These are phyloP conservation scores for Sambucus nigra DNA, from an alignment of 129 eudicot genomes.

Conservation along the genomic window DNA sequence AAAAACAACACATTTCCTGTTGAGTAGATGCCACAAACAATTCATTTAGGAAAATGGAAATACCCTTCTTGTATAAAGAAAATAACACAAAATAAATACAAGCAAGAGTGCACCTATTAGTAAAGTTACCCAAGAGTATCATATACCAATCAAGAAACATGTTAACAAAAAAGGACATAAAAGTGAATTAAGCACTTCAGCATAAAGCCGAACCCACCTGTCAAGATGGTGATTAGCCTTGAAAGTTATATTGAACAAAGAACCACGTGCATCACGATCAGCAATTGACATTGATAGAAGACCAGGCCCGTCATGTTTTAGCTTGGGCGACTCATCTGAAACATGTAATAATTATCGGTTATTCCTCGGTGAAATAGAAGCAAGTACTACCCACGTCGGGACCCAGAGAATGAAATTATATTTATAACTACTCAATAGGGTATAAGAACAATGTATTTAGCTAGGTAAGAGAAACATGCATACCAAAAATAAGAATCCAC, in stretches of 20 bases:
- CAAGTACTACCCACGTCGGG: no score
- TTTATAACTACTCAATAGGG: no score
- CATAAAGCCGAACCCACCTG: slow-evolving; percentile 33
- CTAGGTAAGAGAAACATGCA: no score
- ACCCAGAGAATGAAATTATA: no score
- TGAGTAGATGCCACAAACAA: slow-evolving; percentile 2
- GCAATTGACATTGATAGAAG: slow-evolving; percentile 78
- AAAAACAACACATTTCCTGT: slow-evolving; percentile 76
- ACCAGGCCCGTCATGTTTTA: slow-evolving; percentile 83
- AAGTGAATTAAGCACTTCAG: neutral
- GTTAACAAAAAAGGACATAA: neutral
- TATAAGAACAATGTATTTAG: no score
- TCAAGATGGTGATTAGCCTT: slow-evolving; percentile 78
- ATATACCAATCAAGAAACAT: neutral
- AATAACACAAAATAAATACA: neutral
- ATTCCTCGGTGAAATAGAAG: no score
- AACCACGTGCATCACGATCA: slow-evolving; percentile 88
- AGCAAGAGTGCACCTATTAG: neutral
- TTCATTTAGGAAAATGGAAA: neutral
- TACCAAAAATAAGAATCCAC: no score
- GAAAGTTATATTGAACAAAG: slow-evolving; percentile 65
- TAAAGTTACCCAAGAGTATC: no score
- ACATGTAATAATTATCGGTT: slow-evolving; percentile 1
- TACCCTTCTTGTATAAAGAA: neutral
- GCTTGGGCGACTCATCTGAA: slow-evolving; percentile 80